Evolutionary conservation across 148 eudicot genomes (phyloP).

Genomic region (Dysphania ambrosioides): DNA sequence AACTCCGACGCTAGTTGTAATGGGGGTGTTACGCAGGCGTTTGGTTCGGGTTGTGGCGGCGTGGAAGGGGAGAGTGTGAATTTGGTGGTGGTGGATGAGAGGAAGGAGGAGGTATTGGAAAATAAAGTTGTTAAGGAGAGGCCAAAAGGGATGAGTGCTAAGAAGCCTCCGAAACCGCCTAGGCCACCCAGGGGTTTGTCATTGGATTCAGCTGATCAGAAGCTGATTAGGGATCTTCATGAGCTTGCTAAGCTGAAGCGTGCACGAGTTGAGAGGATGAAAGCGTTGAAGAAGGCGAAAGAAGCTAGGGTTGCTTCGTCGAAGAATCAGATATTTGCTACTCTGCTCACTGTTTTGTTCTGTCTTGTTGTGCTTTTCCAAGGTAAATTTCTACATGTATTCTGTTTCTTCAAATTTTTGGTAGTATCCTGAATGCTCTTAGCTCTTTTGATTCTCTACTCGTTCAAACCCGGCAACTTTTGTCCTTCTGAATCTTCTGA

Average conservation of each 20-base stretch:
- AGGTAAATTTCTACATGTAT: slow-evolving; percentile 39
- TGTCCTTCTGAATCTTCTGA: neutral
- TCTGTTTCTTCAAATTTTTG: neutral
- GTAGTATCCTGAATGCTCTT: too few species aligned
- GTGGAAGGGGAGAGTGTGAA: slow-evolving; percentile 29
- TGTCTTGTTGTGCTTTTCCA: slow-evolving; percentile 66
- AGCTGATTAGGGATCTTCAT: slow-evolving; percentile 72
- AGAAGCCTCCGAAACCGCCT: slow-evolving; percentile 78
- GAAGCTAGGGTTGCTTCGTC: slow-evolving; percentile 53
- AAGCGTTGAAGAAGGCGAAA: slow-evolving; percentile 77
- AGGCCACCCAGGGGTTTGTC: slow-evolving; percentile 73
- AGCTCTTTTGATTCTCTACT: neutral
- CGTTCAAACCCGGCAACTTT: neutral
- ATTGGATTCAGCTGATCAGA: slow-evolving; percentile 79
- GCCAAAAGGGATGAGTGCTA: slow-evolving; percentile 56
- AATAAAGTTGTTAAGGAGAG: slow-evolving; percentile 47
- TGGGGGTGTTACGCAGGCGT: slow-evolving; percentile 9
- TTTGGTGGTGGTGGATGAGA: slow-evolving; percentile 34
- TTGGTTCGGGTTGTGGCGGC: slow-evolving; percentile 17
- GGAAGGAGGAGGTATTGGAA: slow-evolving; percentile 27
- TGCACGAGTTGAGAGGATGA: slow-evolving; percentile 70
- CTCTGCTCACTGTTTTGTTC: slow-evolving; percentile 58
- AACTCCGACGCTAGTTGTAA: neutral
- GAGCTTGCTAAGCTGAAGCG: slow-evolving; percentile 71
- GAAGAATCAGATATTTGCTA: slow-evolving; percentile 55